Percentiles rank a stretch among this genome's conserved stretches.
Conservation (phyloP, 2,329 filamentous ascomycete genomes). For the Talaromyces sp. region DNA sequence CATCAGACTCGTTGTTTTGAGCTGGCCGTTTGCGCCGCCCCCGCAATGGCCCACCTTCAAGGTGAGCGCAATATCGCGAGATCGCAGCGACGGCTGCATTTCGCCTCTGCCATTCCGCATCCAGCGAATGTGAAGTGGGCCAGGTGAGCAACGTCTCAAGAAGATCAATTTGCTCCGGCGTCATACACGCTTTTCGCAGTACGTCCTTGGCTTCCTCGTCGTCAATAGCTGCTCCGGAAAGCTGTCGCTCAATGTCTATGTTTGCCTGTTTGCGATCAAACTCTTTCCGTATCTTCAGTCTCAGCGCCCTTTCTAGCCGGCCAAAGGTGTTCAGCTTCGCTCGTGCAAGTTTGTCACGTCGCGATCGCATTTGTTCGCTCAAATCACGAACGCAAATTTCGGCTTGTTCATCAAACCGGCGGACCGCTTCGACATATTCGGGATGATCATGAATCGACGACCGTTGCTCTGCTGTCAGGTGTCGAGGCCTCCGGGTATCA, state of each 20-base stretch:
- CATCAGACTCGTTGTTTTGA: constrained; percentile 6
- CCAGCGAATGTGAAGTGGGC: constrained; percentile 16
- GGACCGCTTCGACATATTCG: constrained; percentile 10
- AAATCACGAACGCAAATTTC: constrained; percentile 2
- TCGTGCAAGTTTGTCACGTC: constrained; percentile 5
- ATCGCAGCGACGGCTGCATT: constrained; percentile 13
- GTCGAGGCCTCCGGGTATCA: constrained; percentile 18
- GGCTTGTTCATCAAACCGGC: constrained; percentile 4
- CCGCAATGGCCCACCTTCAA: constrained; percentile 12
- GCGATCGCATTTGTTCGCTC: not conserved
- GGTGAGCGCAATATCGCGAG: constrained; percentile 11
- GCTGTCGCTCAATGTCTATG: constrained; percentile 20
- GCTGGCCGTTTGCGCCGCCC: constrained; percentile 8
- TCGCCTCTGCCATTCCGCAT: constrained; percentile 16
- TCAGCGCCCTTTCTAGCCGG: constrained; percentile 12
- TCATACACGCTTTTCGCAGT: constrained; percentile 4
- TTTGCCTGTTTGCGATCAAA: constrained; percentile 19
- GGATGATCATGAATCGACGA: constrained; percentile 9
- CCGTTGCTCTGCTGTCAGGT: not conserved
- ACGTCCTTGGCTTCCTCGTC: constrained; percentile 19
- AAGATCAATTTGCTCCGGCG: constrained; percentile 17
- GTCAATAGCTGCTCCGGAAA: constrained; percentile 14
- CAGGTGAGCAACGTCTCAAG: constrained; percentile 16
- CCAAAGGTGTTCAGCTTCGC: constrained; percentile 10
- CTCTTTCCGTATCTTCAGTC: constrained; percentile 8